Evolutionary conservation across 441 rosid species (phyloP).

Genomic region (Cnidoscolus chayamansa): DNA sequence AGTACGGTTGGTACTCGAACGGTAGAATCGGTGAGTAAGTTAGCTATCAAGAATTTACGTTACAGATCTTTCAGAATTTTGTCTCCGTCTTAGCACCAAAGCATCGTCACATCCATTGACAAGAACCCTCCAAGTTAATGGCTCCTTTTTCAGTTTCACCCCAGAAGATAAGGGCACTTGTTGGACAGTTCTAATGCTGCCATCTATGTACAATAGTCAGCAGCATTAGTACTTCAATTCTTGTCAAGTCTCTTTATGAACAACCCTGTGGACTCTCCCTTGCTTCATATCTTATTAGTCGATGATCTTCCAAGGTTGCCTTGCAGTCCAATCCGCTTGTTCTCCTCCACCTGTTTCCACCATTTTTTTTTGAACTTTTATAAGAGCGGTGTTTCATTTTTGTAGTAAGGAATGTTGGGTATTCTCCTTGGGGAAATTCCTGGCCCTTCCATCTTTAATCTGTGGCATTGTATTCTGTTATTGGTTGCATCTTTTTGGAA

Average conservation of each 20-base stretch:
- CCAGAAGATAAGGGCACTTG: slow-evolving; percentile 4
- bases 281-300: slow-evolving; percentile 31
- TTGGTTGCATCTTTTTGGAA: neutral
- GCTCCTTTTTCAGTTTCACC: slow-evolving; percentile 15
- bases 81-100: slow-evolving; percentile 26
- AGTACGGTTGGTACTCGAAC: too few relatives aligned
- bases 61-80: slow-evolving; percentile 15
- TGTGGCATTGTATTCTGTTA: neutral
- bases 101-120: slow-evolving; percentile 39
- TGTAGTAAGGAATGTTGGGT: slow-evolving; percentile 23
- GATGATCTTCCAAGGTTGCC: slow-evolving; percentile 24
- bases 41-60: neutral
- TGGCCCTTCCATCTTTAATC: neutral
- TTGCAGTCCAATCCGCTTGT: slow-evolving; percentile 35
- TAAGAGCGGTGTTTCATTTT: slow-evolving; percentile 13
- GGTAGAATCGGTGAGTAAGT: neutral
- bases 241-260: slow-evolving; percentile 20
- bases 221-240: slow-evolving; percentile 14
- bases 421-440: slow-evolving; percentile 35
- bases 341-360: slow-evolving; percentile 20
- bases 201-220: slow-evolving; percentile 19
- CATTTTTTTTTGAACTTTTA: slow-evolving; percentile 17
- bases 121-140: slow-evolving; percentile 9
- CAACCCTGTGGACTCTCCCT: neutral
- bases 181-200: slow-evolving; percentile 21